Evolutionary conservation across 306 rosid genomes (phyloP).

Genomic region (Trichosanthes cucumerina): DNA sequence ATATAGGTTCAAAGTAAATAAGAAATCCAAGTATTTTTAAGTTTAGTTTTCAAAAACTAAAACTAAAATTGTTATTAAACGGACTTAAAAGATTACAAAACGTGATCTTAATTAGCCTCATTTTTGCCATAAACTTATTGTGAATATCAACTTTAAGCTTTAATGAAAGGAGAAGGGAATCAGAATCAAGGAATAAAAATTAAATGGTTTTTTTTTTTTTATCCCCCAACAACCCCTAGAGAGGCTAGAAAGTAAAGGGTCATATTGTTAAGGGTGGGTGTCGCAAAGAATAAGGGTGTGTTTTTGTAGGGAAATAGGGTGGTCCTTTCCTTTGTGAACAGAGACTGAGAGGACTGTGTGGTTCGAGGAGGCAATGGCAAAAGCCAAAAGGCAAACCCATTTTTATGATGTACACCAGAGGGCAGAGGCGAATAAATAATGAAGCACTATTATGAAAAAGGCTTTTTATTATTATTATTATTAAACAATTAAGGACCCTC

Average conservation of each 20-base stretch:
- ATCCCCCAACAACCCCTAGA: not conserved
- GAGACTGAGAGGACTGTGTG: not conserved
- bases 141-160: not conserved
- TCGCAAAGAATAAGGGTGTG: not conserved
- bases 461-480: not conserved
- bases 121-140: not conserved
- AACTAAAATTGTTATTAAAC: too few relatives aligned
- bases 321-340: not conserved
- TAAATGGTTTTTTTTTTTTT: not conserved
- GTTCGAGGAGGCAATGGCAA: not conserved
- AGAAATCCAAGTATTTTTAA: too few relatives aligned
- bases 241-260: not conserved
- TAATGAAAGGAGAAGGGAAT: not conserved
- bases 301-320: not conserved
- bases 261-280: not conserved
- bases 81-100: too few relatives aligned
- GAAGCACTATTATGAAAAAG: not conserved
- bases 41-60: too few relatives aligned
- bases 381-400: not conserved
- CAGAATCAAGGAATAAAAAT: not conserved
- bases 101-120: not conserved
- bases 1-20: too few relatives aligned
- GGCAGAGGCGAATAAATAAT: not conserved
- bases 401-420: not conserved
- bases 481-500: not conserved